Evolutionary conservation across 371 early-diverging fungal genomes (phyloP), one percentile per base, ranked within the genome.

Genomic region (Mucor sp.): DNA sequence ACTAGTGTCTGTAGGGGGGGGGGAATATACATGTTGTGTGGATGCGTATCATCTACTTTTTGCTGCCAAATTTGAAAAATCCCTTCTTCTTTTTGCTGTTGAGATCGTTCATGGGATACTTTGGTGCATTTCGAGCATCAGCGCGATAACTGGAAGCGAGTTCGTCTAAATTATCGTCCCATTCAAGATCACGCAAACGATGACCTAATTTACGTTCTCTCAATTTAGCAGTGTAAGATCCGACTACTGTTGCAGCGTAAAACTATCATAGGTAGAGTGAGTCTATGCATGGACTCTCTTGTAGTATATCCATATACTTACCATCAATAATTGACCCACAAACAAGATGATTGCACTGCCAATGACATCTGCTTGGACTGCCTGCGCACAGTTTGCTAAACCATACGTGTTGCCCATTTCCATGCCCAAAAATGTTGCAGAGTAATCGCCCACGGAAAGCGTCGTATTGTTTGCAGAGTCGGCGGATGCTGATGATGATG

Each of bases 311-410:
- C n/a, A 25, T 12, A 27, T 0, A n/a, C 61, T 70, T 71, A 82
- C 82, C 82, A 82, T 74, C 53, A 74, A 71, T 7, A 82, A 44
- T 25, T 73, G 72, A 0, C 83, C 83, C 4, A 78, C 70, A 71
- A 82, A 82, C 19, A 82, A 65, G 15, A 82, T 43, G 32, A 82
- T 75, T 17, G 78, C 83, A 41, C 74, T 62, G 21, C 78, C 80
- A 61, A 82, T 78, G 7, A 82, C 77, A 55, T 75, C 83, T n/a
- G 80, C 83, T 61, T 82, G 80, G 12, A 80, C 79, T 15, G 83
- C 83, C 57, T 82, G 83, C 14, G 58, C 70, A 63, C 83, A 82
- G 37, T 82, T 78, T 41, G 83, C 80, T 43, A 82, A 72, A 11
- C 83, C 83, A 58, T 82, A 82, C 0, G 80, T 80, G 37, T 78